These are phyloP conservation scores for Austroboletus novae-zelandiae DNA, from an alignment of 1,284 basidiomycete genomes.

Conservation along the genomic window DNA sequence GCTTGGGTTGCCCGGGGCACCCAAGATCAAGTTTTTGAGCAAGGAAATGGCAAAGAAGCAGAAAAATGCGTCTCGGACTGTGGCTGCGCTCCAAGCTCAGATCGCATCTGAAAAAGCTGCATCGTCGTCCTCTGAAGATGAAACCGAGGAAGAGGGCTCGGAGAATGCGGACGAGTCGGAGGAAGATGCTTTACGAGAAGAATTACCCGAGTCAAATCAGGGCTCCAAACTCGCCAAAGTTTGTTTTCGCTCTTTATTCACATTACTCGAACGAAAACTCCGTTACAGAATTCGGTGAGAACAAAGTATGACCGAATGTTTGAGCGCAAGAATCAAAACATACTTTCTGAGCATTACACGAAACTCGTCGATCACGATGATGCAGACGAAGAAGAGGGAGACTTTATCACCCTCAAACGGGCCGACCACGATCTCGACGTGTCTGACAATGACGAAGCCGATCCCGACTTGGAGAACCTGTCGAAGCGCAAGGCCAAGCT, in stretches of 20 bases:
- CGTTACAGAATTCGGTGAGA: conserved; percentile 49
- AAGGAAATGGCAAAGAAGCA: conserved; percentile 71
- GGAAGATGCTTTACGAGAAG: conserved; percentile 5
- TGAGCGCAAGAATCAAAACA: conserved; percentile 92
- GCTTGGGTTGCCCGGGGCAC: conserved; percentile 90
- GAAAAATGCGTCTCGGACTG: conserved; percentile 65
- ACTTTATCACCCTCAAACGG: conserved; percentile 93
- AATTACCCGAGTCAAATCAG: background rate
- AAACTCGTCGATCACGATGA: conserved; percentile 79
- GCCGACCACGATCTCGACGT: conserved; percentile 85
- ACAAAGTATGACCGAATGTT: conserved; percentile 99
- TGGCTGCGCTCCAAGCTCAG: conserved; percentile 37
- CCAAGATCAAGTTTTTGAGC: conserved; percentile 90
- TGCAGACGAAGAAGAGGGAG: conserved; percentile 61
- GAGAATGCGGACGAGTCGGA: conserved; percentile 25
- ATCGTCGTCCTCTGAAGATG: conserved; percentile 25
- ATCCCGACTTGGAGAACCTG: conserved; percentile 46
- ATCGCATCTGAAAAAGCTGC: conserved; percentile 34
- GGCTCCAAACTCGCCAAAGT: conserved; percentile 34
- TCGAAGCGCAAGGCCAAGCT: conserved; percentile 62
- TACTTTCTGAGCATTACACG: conserved; percentile 89
- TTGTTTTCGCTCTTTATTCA: conserved; percentile 2
- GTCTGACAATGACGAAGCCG: conserved; percentile 33
- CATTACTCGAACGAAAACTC: background rate
- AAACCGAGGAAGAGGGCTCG: conserved; percentile 32